These are phyloP conservation scores for Eleusine coracana DNA, from an alignment of 176 grass and related monocot species.

Conservation along the genomic window DNA sequence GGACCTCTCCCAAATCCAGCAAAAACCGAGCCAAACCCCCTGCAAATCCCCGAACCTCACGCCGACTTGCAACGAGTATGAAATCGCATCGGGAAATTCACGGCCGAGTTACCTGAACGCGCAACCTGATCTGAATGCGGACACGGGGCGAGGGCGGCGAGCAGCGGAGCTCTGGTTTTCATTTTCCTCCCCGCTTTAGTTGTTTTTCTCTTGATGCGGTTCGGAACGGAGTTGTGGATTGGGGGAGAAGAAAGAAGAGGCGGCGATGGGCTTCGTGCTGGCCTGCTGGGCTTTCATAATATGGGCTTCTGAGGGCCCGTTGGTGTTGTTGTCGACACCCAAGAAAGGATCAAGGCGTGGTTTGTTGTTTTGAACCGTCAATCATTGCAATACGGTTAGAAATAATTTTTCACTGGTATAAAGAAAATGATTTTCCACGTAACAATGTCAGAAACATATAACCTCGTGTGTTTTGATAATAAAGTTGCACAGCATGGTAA, in stretches of 20 bases:
- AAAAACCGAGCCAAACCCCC: neutral
- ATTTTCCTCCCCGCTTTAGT: neutral
- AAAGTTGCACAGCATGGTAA: too few species aligned
- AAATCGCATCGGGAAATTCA: neutral
- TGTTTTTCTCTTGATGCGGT: neutral
- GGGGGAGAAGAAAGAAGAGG: constrained; percentile 39
- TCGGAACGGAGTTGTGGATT: neutral
- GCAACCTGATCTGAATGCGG: constrained; percentile 25
- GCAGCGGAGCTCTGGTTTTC: neutral
- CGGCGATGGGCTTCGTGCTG: neutral
- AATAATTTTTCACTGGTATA: too few species aligned
- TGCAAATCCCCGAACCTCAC: neutral
- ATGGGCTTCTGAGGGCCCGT: neutral
- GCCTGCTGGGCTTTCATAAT: neutral
- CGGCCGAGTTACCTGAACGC: neutral
- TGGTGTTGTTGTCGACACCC: neutral
- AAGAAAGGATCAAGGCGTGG: too few species aligned
- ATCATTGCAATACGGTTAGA: too few species aligned
- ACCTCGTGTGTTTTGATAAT: too few species aligned
- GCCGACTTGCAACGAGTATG: neutral
- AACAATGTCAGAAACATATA: too few species aligned
- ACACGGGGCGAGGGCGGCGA: neutral
- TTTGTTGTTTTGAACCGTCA: too few species aligned
- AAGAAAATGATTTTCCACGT: too few species aligned
- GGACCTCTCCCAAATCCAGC: neutral